phyloP scores from a whole-genome alignment of 805 yeast genomes.

The Nakazawaea ishiwadae region DNA sequence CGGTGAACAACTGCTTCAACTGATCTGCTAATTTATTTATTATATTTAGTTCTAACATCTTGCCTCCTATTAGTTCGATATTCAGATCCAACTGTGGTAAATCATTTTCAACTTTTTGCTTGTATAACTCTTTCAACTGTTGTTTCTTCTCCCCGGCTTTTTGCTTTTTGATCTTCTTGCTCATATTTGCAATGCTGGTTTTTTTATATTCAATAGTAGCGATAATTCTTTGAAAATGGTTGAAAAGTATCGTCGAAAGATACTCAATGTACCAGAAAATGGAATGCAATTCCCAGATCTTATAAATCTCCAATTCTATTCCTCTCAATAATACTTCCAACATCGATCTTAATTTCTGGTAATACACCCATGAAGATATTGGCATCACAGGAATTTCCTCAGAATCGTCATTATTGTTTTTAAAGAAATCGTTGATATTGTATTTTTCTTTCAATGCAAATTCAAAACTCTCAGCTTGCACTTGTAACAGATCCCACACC shows the following conservation, averaged over 20 bases:
- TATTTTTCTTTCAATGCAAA: conserved; percentile 30
- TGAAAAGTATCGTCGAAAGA: conserved; percentile 33
- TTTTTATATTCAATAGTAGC: conserved; percentile 31
- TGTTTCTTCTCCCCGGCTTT: conserved; percentile 49
- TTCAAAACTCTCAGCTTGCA: conserved; percentile 64
- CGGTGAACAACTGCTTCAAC: conserved; percentile 8
- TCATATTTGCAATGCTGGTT: conserved; percentile 26
- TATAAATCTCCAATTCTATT: conserved; percentile 69
- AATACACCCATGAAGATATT: conserved; percentile 64
- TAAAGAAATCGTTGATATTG: conserved; percentile 26
- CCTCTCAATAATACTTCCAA: conserved; percentile 67
- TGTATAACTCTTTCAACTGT: conserved; percentile 29
- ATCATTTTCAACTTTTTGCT: conserved; percentile 24
- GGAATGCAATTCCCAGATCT: conserved; percentile 60
- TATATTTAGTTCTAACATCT: conserved; percentile 20
- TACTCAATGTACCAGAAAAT: conserved; percentile 67
- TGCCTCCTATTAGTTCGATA: conserved; percentile 20
- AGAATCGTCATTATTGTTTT: conserved; percentile 29
- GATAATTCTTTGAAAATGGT: conserved; percentile 40
- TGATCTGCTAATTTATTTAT: conserved; percentile 21
- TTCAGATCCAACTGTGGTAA: conserved; percentile 31
- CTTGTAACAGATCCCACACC: conserved; percentile 79
- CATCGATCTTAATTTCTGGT: conserved; percentile 67
- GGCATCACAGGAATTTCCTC: conserved; percentile 49
- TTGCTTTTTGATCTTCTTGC: conserved; percentile 38